Evolutionary conservation across 345 rosid genomes (phyloP), one percentile per base, ranked within the genome.

Genomic region (Pseudoturritis turrita): DNA sequence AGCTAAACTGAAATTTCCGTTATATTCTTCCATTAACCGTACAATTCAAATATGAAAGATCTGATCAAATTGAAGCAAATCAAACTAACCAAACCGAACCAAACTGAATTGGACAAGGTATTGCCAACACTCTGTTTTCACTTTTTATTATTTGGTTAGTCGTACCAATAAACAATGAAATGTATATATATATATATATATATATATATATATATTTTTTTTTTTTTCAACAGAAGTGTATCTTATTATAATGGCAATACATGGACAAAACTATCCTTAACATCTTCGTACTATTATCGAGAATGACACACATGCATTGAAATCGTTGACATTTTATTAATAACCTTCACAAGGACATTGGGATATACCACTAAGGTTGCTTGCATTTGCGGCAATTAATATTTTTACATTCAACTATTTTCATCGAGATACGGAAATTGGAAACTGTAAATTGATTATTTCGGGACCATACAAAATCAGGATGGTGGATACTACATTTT

Each of bases 341-440:
- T 1, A 21, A 54, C 21, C 17, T 25, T 49, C 53, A 54, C 70
- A 31, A 33, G 55, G 5, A 63, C 36, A 28, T 29, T 51, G 69
- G 0, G 35, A 51, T 43, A 51, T 43, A 21, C 37, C 36, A 10
- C 31, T 10, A 10, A 39, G 45, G 56, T 72, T 63, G 40, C 70
- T 41, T 71, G 39, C 64, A 63, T 46, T 54, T 45, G 56, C 14
- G 26, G 54, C 52, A 52, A 41, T 62, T 51, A 6, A 11, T 66
- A 54, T 68, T 41, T 68, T 41, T 17, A 70, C 59, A 46, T 36
- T 29, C 51, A 37, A 59, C 15, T 26, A 49, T 13, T 55, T 33
- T n/a, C 13, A 39, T 60, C 60, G 60, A 60, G 52, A 71, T 60
- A 55, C 28, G 60, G 2, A 40, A 37, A 26, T n/a, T 35, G 60